phyloP scores from a whole-genome alignment of 768 basidiomycete species.

The Termitomyces sp. region DNA sequence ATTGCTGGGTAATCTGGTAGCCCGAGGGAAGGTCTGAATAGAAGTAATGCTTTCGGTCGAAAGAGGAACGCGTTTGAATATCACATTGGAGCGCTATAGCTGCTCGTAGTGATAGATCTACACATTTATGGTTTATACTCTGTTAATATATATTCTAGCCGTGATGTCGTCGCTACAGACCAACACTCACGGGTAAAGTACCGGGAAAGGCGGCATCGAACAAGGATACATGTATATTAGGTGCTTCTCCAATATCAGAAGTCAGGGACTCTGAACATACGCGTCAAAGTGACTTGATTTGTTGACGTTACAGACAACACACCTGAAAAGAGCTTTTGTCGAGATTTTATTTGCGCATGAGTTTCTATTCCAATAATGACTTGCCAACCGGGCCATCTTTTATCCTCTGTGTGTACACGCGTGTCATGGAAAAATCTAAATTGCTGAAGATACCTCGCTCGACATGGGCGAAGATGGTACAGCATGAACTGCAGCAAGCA shows the following conservation, averaged over 20 bases:
- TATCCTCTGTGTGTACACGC: slow-evolving; percentile 28
- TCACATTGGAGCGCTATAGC: slow-evolving; percentile 69
- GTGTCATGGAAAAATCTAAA: slow-evolving; percentile 26
- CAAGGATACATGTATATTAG: slow-evolving; percentile 69
- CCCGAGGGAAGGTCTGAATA: slow-evolving; percentile 92
- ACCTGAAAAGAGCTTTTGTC: slow-evolving; percentile 84
- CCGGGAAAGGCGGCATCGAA: slow-evolving; percentile 94
- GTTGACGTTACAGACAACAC: not conserved
- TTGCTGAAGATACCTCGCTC: slow-evolving; percentile 12
- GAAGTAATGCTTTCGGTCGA: slow-evolving; percentile 98
- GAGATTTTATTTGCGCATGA: slow-evolving; percentile 89
- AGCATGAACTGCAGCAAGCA: slow-evolving; percentile 14
- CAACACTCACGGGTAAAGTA: slow-evolving; percentile 71
- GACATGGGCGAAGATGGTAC: slow-evolving; percentile 15
- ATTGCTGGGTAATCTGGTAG: slow-evolving; percentile 97
- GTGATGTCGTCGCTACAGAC: not conserved
- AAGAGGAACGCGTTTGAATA: slow-evolving; percentile 69
- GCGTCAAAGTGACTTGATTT: not conserved
- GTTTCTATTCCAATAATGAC: slow-evolving; percentile 93
- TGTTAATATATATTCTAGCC: slow-evolving; percentile 16
- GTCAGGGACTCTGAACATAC: slow-evolving; percentile 32
- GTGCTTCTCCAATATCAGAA: slow-evolving; percentile 35
- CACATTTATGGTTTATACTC: slow-evolving; percentile 62
- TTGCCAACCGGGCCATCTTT: slow-evolving; percentile 81
- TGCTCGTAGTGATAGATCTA: slow-evolving; percentile 75